Percentiles rank a stretch among this genome's conserved stretches.
Evolutionary conservation across 305 asterid genomes (phyloP).

Genomic region (Ruellia speciosa): DNA sequence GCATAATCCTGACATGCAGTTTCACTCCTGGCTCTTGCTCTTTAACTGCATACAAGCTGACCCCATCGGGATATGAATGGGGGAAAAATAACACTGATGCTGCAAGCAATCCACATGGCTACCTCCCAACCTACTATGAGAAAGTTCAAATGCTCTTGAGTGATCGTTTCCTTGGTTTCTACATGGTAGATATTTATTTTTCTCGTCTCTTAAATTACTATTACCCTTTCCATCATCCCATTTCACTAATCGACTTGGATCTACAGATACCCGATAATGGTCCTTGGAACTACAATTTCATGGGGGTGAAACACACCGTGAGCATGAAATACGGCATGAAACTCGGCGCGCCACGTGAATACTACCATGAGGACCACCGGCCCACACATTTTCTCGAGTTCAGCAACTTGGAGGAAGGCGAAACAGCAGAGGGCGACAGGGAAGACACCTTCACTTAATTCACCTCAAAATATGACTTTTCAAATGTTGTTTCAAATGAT

Average conservation of each 20-base stretch:
- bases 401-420: slow-evolving; percentile 93
- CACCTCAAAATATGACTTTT: neutral
- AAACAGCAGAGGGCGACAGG: slow-evolving; percentile 76
- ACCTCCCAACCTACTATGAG: slow-evolving; percentile 90
- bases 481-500: neutral
- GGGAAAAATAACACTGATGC: slow-evolving; percentile 91
- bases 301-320: slow-evolving; percentile 86
- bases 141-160: slow-evolving; percentile 97
- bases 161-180: slow-evolving; percentile 97
- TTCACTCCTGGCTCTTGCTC: slow-evolving; percentile 99
- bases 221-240: neutral
- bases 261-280: slow-evolving; percentile 83
- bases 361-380: slow-evolving; percentile 85
- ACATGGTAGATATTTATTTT: slow-evolving; percentile 52
- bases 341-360: slow-evolving; percentile 83
- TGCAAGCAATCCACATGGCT: slow-evolving; percentile 89
- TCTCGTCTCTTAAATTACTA: neutral
- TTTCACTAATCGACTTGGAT: neutral
- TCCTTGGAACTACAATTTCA: slow-evolving; percentile 95
- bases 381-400: slow-evolving; percentile 94
- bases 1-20: slow-evolving; percentile 92
- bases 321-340: slow-evolving; percentile 92
- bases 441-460: slow-evolving; percentile 69
- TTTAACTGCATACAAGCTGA: slow-evolving; percentile 82
- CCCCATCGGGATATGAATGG: slow-evolving; percentile 96